Conservation (phyloP, 352 stramenopile species). For the Elongisporangium anandrum region DNA sequence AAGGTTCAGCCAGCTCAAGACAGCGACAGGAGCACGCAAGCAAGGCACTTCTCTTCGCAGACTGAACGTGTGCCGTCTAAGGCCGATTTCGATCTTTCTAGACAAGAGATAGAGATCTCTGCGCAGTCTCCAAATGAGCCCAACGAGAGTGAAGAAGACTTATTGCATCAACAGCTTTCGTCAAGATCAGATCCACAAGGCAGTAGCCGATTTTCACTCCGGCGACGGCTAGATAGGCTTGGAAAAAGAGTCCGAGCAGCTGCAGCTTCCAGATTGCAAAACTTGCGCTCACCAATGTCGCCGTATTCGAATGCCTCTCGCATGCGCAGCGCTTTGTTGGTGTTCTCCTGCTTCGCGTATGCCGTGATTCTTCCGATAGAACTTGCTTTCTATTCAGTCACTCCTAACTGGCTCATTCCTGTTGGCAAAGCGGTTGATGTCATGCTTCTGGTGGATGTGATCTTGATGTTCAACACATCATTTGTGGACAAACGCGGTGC, state of each 20-base stretch:
- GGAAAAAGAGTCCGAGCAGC: no score
- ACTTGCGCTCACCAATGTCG: conserved; percentile 7
- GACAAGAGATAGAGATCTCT: conserved; percentile 7
- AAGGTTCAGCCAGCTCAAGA: neutral
- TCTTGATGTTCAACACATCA: conserved; percentile 45
- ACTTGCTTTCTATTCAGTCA: conserved; percentile 19
- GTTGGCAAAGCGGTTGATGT: conserved; percentile 14
- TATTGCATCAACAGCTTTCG: no score
- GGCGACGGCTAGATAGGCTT: neutral
- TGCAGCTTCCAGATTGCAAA: neutral
- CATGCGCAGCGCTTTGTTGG: conserved; percentile 18
- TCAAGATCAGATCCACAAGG: neutral
- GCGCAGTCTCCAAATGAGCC: neutral
- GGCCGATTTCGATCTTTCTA: conserved; percentile 12
- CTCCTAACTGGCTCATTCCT: conserved; percentile 4
- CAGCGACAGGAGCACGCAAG: neutral
- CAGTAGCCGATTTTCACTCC: neutral
- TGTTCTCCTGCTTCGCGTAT: conserved; percentile 17
- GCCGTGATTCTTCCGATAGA: conserved; percentile 29
- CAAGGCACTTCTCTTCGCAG: neutral
- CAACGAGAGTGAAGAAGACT: neutral
- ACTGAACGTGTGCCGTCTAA: conserved; percentile 7
- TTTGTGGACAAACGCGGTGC: conserved; percentile 27
- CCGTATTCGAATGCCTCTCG: conserved; percentile 17
- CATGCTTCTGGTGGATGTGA: conserved; percentile 32